Evolutionary conservation across 192 early-diverging fungal genomes (phyloP), one percentile per base, ranked within the genome.

Genomic region (Diversispora eburnea): DNA sequence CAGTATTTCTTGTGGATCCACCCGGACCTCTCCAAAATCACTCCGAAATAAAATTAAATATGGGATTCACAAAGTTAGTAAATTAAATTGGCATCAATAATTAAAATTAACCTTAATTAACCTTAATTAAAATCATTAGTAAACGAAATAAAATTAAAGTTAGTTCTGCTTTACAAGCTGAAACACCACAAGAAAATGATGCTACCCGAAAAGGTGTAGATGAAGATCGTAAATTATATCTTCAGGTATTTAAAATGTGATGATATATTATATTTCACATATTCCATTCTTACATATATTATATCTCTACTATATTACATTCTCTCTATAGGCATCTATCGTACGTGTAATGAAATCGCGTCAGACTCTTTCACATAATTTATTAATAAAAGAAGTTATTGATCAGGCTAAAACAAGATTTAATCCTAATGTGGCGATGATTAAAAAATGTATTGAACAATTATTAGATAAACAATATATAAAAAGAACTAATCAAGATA

Each of bases 321-420:
- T 83, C 33, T 77, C 88, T 45, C 91, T 93, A 68, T 91, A 94
- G 82, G 94, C 94, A n/a, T 82, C 88, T 22, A 93, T 95, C 83
- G 94, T 95, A 0, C 85, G 94, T 20, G 86, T 95, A 20, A 92
- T 95, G 89, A 95, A 95, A 78, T 83, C 92, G 0, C 84, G 91
- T 7, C 79, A 89, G 70, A 77, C 84, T 20, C 59, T 93, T 54
- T 75, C 77, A 12, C 93, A 95, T 77, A 78, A 79, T n/a, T 82
- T 84, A 61, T 77, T 95, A 41, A 82, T 95, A 12, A 81, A 88
- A 62, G 91, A 93, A 62, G 89, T 94, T 15, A 89, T 95, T 73
- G 82, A 84, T 45, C 91, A 88, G 59, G 80, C 89, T 13, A 89
- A 84, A 67, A 73, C 83, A 22, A 82, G 90, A 54, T 95, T 95